Evolutionary conservation across 2,329 filamentous ascomycete genomes (phyloP).

Genomic region (Calonectria ilicicola): DNA sequence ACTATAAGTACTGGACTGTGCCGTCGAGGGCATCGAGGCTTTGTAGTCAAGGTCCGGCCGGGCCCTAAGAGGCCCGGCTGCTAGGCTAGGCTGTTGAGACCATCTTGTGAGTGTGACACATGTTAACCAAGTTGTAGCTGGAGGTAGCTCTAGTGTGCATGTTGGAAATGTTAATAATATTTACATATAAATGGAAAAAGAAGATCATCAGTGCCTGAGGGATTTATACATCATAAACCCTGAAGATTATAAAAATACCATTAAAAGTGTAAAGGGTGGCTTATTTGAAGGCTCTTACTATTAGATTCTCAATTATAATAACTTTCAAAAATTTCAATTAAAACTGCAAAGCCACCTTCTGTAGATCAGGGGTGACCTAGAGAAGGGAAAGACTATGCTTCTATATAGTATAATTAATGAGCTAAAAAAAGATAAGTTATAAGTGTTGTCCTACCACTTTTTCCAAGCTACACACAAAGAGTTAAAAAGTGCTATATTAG

Average conservation of each 20-base stretch:
- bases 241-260: not conserved
- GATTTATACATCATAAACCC: too few relatives aligned
- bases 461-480: not conserved
- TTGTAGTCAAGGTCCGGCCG: too few relatives aligned
- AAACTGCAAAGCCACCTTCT: slow-evolving; percentile 32
- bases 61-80: too few relatives aligned
- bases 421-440: not conserved
- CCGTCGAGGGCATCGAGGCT: too few relatives aligned
- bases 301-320: slow-evolving; percentile 46
- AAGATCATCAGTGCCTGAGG: too few relatives aligned
- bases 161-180: too few relatives aligned
- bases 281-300: slow-evolving; percentile 35
- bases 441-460: not conserved
- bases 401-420: not conserved
- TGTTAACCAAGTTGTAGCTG: too few relatives aligned
- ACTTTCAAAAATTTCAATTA: slow-evolving; percentile 44
- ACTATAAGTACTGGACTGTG: too few relatives aligned
- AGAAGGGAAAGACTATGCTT: not conserved
- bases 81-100: too few relatives aligned
- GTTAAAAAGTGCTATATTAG: not conserved
- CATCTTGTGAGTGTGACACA: too few relatives aligned
- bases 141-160: too few relatives aligned
- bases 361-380: slow-evolving; percentile 39
- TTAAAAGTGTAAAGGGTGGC: slow-evolving; percentile 23
- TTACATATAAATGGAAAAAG: too few relatives aligned